Evolutionary conservation across 2,329 filamentous ascomycete genomes (phyloP), one percentile per base, ranked within the genome.

Genomic region (Verticillium nubilum): DNA sequence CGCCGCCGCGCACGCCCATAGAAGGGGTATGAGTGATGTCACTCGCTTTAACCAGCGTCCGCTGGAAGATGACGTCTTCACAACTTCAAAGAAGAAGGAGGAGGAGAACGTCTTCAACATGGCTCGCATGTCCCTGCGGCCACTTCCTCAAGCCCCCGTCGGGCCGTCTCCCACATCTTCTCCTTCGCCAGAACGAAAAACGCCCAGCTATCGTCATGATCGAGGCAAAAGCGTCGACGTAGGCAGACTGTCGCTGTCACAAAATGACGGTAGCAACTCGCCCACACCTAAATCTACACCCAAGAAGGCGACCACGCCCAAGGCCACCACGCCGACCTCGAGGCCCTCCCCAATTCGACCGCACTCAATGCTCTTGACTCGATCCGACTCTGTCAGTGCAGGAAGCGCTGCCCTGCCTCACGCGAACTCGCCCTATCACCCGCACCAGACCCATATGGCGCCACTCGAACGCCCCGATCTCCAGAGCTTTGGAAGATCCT

Each of bases 401-500:
- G 72, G 70, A 27, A 74, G 67, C 60, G 68, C 64, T 31, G 70
- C 65, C 7, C 68, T 71, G 13, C 68, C 65, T 13, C 71, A 68
- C 56, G 68, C 67, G 28, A 68, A 69, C 67, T 56, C 73, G 58
- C 62, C 72, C 56, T 62, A 72, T 62, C 64, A 74, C 54, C 56
- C 76, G 26, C 72, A 76, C 67, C 69, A 75, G 71, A 60, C 74
- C 68, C 65, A 77, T 60, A 69, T 75, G 63, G 68, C 80, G 13
- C 77, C 82, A 3, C 73, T 92, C 17, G 82, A 80, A 7, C 80
- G 84, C 0, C 88, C 91, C 2, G 92, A 97, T 64, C 80, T 98
- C 12, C 85, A 92, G 71, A 88, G 86, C 33, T 80, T 99, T 19
- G 89, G 94, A 60, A 91, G 91, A 67, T 98, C 95, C 0, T 90